Percentiles rank a stretch among this genome's conserved stretches.
These are phyloP conservation scores for Calonectria honghensis DNA, from an alignment of 2,329 filamentous ascomycete genomes.

Conservation along the genomic window DNA sequence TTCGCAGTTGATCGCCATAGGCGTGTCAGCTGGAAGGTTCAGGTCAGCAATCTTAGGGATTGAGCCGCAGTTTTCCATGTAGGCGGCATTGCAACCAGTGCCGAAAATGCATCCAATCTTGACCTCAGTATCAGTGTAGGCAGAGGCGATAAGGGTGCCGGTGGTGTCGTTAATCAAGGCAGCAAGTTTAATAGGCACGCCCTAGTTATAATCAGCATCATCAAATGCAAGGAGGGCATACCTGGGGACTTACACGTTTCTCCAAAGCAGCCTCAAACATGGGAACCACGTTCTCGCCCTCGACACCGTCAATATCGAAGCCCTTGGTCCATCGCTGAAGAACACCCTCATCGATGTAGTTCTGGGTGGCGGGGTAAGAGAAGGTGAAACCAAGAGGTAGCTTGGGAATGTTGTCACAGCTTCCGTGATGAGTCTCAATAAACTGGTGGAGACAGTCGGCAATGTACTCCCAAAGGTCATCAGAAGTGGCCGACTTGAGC, in stretches of 20 bases:
- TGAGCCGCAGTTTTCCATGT: slow-evolving; percentile 94
- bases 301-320: slow-evolving; percentile 94
- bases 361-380: slow-evolving; percentile 94
- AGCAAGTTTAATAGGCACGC: slow-evolving; percentile 92
- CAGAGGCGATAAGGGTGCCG: slow-evolving; percentile 95
- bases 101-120: slow-evolving; percentile 99
- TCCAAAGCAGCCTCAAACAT: slow-evolving; percentile 88
- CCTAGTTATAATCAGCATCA: slow-evolving; percentile 67
- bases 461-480: slow-evolving; percentile 96
- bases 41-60: slow-evolving; percentile 96
- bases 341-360: slow-evolving; percentile 94
- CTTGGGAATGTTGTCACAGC: slow-evolving; percentile 75
- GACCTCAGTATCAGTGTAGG: slow-evolving; percentile 95
- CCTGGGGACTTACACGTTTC: slow-evolving; percentile 64
- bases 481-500: slow-evolving; percentile 87
- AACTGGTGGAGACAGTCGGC: slow-evolving; percentile 95
- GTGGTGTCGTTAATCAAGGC: slow-evolving; percentile 99
- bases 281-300: slow-evolving; percentile 92
- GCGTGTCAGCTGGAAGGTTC: slow-evolving; percentile 88
- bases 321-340: slow-evolving; percentile 98
- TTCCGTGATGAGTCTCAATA: slow-evolving; percentile 87
- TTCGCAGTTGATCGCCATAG: slow-evolving; percentile 98
- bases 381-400: slow-evolving; percentile 95
- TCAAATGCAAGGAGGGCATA: neutral
- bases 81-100: slow-evolving; percentile 97